These are phyloP conservation scores for Geosmithia putterillii DNA, from an alignment of 2,329 filamentous ascomycete genomes.

Conservation along the genomic window DNA sequence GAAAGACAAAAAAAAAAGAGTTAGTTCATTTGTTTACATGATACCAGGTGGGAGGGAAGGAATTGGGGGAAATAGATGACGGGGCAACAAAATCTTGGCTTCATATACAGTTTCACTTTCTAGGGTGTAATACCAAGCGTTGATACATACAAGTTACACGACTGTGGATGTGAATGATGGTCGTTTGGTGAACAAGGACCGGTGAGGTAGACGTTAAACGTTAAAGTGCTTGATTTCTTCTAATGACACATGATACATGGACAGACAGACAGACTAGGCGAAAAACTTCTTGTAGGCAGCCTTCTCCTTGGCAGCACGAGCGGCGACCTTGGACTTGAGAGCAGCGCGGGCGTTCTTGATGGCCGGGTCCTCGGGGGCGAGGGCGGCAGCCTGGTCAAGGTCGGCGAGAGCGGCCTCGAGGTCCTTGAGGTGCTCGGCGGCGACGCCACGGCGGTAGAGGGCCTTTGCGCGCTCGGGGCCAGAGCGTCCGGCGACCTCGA, in stretches of 20 bases:
- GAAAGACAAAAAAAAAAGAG: not conserved
- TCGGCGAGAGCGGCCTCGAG: constrained; percentile 70
- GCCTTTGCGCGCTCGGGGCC: constrained; percentile 83
- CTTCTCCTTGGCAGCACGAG: constrained; percentile 77
- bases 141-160: no score
- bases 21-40: not conserved
- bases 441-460: constrained; percentile 68
- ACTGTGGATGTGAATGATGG: no score
- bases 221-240: no score
- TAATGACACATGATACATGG: no score
- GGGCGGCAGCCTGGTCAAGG: constrained; percentile 61
- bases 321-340: constrained; percentile 67
- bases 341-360: constrained; percentile 62
- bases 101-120: no score
- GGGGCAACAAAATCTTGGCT: no score
- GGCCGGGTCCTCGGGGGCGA: constrained; percentile 64
- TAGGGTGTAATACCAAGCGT: no score
- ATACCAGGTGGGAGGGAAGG: not conserved
- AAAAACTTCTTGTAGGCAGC: constrained; percentile 91
- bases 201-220: no score
- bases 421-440: constrained; percentile 66
- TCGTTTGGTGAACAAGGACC: no score
- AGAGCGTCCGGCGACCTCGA: constrained; percentile 52
- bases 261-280: no score
- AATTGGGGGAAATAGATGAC: no score